Percentiles rank a stretch among this genome's conserved stretches.
These are phyloP conservation scores for Asclepias syriaca DNA, from an alignment of 257 asterid genomes.

Conservation along the genomic window DNA sequence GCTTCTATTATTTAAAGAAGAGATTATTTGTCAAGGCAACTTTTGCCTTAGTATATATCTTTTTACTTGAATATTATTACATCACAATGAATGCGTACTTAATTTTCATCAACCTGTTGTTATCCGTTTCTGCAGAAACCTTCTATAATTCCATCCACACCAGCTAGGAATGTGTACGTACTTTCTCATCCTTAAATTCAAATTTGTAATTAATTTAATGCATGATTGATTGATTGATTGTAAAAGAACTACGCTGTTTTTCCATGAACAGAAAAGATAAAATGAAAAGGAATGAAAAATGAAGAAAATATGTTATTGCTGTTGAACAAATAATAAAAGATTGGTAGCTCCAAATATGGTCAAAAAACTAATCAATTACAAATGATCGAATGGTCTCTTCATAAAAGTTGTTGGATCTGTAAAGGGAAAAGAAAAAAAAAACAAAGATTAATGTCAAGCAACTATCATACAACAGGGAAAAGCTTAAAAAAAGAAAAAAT, in stretches of 20 bases:
- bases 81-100: no score
- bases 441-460: not conserved
- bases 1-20: conserved; percentile 11
- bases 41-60: conserved; percentile 6
- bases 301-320: conserved; percentile 3
- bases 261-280: not conserved
- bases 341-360: conserved; percentile 19
- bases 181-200: not conserved
- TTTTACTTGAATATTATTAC: not conserved
- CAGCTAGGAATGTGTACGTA: no score
- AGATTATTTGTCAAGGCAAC: conserved; percentile 22
- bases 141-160: no score
- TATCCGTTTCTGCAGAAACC: no score
- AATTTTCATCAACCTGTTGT: no score
- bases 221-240: not conserved
- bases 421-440: not conserved
- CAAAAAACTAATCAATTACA: conserved; percentile 6
- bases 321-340: conserved; percentile 5
- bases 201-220: not conserved
- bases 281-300: no score
- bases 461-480: not conserved
- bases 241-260: not conserved
- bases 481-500: no score
- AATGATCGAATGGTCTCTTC: conserved; percentile 7
- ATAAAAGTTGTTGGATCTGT: not conserved